Evolutionary conservation across 2,329 filamentous ascomycete species (phyloP), one percentile per base, ranked within the genome.

Genomic region (Ophiostoma fasciatum): DNA sequence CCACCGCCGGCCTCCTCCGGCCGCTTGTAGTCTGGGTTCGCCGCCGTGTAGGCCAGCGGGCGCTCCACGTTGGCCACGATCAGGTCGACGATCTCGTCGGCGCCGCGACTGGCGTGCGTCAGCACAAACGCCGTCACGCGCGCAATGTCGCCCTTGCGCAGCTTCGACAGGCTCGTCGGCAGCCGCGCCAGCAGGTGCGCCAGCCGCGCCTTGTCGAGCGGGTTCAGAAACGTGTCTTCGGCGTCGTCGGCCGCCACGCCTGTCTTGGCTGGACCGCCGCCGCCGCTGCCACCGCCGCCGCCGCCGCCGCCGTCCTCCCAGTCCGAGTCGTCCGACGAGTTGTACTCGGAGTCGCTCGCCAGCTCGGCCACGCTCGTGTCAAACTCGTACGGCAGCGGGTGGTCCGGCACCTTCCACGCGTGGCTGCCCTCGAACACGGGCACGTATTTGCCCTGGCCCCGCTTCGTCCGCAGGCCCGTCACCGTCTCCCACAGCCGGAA

Each of bases 21-120:
- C 58, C 37, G 51, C 18, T 54, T 59, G 45, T 59, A 57, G 7
- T 70, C 62, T 0, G 75, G 71, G 41, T 83, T 87, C 18, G 80
- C 81, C 7, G 68, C 69, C 1, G 76, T 82, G 45, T 78, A 73
- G 6, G 76, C 70, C 39, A 92, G 74, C 0, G 90, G 90, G 35
- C 68, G 73, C 40, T 80, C 66, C 23, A 96, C 66, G 48, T 98
- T 96, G 1, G 75, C 68, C 0, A 93, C 71, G 26, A 96, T 76
- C 58, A 93, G 73, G 33, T 88, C 73, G n/a, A 93, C 85, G 25
- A 94, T 78, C 59, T 96, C 90, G 44, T 92, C 82, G 11, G 83
- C 81, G 13, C 87, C 90, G 15, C 75, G 69, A 27, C 79, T 82
- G 2, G 85, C 82, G 52, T 96, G 84, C 3, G 78, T 78, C 38